phyloP scores from a whole-genome alignment of 768 basidiomycete species.

The Lentinula aciculospora region DNA sequence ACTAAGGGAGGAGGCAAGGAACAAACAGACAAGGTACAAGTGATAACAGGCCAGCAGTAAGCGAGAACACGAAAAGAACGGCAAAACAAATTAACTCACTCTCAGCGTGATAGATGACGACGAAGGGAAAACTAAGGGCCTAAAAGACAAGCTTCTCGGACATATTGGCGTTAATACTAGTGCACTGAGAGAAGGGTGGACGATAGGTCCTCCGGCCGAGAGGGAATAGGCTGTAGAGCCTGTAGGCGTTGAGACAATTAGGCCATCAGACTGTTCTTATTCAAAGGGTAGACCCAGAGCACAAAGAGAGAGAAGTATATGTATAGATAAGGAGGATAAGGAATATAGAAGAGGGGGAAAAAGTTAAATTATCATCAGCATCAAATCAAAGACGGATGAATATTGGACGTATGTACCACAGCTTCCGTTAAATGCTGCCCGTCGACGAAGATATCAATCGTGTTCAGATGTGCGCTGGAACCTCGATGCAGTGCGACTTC shows the following conservation, averaged over 20 bases:
- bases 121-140: constrained; percentile 86
- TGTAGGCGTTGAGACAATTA: constrained; percentile 93
- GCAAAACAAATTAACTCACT: constrained; percentile 32
- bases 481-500: constrained; percentile 92
- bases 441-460: constrained; percentile 91
- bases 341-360: neutral
- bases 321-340: too few species aligned
- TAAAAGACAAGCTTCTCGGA: constrained; percentile 86
- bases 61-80: neutral
- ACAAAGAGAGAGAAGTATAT: too few species aligned
- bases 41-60: neutral
- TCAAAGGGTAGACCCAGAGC: constrained; percentile 9
- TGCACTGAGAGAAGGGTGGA: constrained; percentile 87
- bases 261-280: constrained; percentile 71
- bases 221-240: constrained; percentile 96
- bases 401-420: constrained; percentile 54
- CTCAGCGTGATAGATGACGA: constrained; percentile 71
- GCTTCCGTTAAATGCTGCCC: constrained; percentile 94
- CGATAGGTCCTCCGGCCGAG: constrained; percentile 93
- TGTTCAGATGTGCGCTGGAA: constrained; percentile 85
- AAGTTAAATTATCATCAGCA: neutral
- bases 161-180: constrained; percentile 95
- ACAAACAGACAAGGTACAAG: too few species aligned
- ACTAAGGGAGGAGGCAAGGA: neutral
- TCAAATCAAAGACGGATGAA: neutral